Base-by-base conservation (phyloP, 176 grass and related monocot species). In the Cymbopogon citratus region DNA sequence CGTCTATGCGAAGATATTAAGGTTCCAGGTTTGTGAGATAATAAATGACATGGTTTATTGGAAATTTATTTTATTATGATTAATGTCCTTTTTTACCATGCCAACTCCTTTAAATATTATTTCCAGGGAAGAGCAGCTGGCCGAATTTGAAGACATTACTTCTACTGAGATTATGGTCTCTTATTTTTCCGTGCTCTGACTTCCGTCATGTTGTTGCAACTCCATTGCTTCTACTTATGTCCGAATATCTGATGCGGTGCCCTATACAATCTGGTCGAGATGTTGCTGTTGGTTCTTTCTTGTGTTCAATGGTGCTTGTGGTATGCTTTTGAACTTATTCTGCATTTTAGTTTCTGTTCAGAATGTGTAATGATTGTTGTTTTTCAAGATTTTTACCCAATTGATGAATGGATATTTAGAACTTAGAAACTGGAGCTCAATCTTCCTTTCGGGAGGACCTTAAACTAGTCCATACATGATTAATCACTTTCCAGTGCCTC, bases 171-270 rank as follows among this genome's bases (percentile, higher is more conserved):
- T 80, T 98, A 36, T 98, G 95, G 95, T 91, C 92, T 73, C 85
- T 98, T 51, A 91, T 88, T 90, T 98, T 95, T 66, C 95, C 95
- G 14, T 87, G 90, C 76, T 93, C 92, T 6, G 95, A 98, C 69
- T 95, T 91, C 81, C 92, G 92, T 33, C 95, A 95, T 83, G 90
- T 85, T 35, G 95, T 98, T 24, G 85, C 84, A 86, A 98, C 95
- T 85, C 90, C 95, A 44, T 73, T 89, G 87, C 90, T 98, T 79
- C 79, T 98, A 23, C 81, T 98, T 61, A 89, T 91, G 78, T 98
- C 88, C 0, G 92, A 98, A 86, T 98, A 91, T 87, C 80, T 98
- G 72, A 95, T 98, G 92, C 88, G 92, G 35, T 98, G 90, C 76
- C 92, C 88, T 44, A 88, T 98, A 84, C 88, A 95, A 51, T 93